Conservation (phyloP, 345 rosid genomes). For the Lepidium africanum region DNA sequence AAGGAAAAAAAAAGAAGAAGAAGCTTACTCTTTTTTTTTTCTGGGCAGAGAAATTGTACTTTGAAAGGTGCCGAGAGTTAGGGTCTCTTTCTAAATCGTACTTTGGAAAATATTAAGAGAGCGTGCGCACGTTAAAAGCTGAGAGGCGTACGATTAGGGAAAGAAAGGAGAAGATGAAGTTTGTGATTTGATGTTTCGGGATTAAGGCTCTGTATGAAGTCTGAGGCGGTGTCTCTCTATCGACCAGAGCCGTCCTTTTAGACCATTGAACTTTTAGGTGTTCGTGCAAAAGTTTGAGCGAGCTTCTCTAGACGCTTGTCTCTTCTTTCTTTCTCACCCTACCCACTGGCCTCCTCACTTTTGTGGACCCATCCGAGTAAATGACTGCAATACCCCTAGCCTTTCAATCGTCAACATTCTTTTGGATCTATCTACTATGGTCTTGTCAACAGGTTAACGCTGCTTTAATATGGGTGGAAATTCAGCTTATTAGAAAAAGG, state of each 20-base stretch:
- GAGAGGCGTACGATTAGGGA: conserved; percentile 24
- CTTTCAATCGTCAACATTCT: not conserved
- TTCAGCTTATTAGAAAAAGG: too few relatives aligned
- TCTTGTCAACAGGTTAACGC: too few relatives aligned
- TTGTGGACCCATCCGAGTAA: not conserved
- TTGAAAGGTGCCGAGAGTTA: not conserved
- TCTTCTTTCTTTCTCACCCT: conserved; percentile 7
- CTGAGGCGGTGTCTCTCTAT: conserved; percentile 10
- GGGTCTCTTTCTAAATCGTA: conserved; percentile 12
- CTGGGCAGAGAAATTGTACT: conserved; percentile 3
- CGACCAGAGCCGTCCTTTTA: conserved; percentile 25
- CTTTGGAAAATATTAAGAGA: not conserved
- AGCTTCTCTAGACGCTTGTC: conserved; percentile 31
- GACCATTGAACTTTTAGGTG: conserved; percentile 35
- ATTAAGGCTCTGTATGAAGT: not conserved
- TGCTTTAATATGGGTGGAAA: too few relatives aligned
- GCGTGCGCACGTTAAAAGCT: conserved; percentile 23
- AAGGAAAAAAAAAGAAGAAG: too few relatives aligned
- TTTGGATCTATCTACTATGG: not conserved
- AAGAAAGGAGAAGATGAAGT: not conserved
- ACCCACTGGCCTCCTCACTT: not conserved
- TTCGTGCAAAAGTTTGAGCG: conserved; percentile 31
- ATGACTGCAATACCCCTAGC: not conserved
- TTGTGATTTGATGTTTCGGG: conserved; percentile 21
- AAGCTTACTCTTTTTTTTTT: not conserved